Evolutionary conservation across 139 green algal genomes (phyloP), one percentile per base, ranked within the genome.

Genomic region (Chlamydomonas sphaeroides): DNA sequence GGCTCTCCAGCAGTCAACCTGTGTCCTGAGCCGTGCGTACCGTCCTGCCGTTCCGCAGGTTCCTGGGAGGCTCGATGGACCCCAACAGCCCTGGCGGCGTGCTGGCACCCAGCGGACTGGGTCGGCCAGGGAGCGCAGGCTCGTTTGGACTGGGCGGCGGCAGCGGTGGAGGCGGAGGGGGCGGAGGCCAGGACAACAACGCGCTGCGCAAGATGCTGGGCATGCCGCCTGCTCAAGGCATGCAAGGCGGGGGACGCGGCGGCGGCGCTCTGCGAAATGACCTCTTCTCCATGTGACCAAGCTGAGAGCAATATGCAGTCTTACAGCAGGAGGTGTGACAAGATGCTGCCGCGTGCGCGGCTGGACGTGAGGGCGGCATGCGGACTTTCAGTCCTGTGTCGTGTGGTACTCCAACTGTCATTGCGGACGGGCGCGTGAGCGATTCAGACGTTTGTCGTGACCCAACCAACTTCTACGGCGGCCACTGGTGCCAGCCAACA

Each of bases 191-290:
- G 73, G 73, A 80, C 72, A 79, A 79, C 73, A 80, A 69, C 59
- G 73, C 57, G 21, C 75, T 82, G 53, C 75, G 75, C 1, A 82
- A 72, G 45, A 72, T 82, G 59, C 62, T 82, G 5, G 75, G 75
- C 33, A 82, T 82, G 75, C 61, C 75, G 25, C 61, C 61, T 0
- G 42, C 75, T 25, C 61, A 82, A 42, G 28, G 10, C 38, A 30
- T 8, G 23, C 39, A 62, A 42, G 42, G 10, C 15, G 41, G 41
- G 20, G 59, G 59, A 1, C 59, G 59, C 23, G 53, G 38, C n/a
- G 15, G 28, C 20, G 53, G 10, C 33, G 26, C 5, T 0, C 53
- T 69, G 59, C 38, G 74, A 20, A 42, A 59, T n/a, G 36, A 70
- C 74, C 49, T 80, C 36, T 80, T 80, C 42, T 80, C 74, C 26